phyloP scores from a whole-genome alignment of 768 basidiomycete species.

The Calocybe cyanea region DNA sequence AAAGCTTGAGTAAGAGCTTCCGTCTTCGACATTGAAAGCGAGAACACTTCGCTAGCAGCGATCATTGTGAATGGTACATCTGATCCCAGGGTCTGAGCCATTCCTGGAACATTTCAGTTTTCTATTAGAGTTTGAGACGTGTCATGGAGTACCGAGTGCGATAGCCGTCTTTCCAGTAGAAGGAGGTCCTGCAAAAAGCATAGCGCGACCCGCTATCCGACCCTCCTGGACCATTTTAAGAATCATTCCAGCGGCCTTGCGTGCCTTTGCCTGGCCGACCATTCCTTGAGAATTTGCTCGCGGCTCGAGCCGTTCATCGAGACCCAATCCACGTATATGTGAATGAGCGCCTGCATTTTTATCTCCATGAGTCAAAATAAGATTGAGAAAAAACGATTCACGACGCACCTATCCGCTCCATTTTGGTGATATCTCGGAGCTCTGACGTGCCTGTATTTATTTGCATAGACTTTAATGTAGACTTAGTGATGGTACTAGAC shows the following conservation, averaged over 20 bases:
- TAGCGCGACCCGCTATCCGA: conserved; percentile 90
- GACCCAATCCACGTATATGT: conserved; percentile 92
- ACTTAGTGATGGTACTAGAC: background rate
- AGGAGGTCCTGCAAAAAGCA: conserved; percentile 96
- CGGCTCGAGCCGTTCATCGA: conserved; percentile 90
- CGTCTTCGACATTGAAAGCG: conserved; percentile 96
- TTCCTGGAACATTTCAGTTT: conserved; percentile 47
- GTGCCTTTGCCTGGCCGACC: conserved; percentile 94
- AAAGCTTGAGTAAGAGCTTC: conserved; percentile 97
- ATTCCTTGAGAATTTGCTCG: conserved; percentile 89
- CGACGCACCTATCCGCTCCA: conserved; percentile 81
- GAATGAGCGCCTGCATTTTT: conserved; percentile 72
- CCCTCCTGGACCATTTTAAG: conserved; percentile 98
- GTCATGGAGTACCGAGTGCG: conserved; percentile 69
- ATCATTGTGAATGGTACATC: conserved; percentile 99
- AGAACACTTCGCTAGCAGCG: conserved; percentile 97
- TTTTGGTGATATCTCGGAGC: conserved; percentile 83
- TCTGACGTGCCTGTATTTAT: conserved; percentile 78
- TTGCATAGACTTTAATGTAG: conserved; percentile 46
- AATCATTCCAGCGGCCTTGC: conserved; percentile 97
- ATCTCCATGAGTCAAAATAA: conserved; percentile 6
- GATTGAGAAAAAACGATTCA: background rate
- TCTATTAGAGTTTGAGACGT: background rate
- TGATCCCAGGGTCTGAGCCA: conserved; percentile 91
- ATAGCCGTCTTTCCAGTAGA: conserved; percentile 98